These are phyloP conservation scores for Andrographis paniculata DNA, from an alignment of 305 asterid species.

Conservation along the genomic window DNA sequence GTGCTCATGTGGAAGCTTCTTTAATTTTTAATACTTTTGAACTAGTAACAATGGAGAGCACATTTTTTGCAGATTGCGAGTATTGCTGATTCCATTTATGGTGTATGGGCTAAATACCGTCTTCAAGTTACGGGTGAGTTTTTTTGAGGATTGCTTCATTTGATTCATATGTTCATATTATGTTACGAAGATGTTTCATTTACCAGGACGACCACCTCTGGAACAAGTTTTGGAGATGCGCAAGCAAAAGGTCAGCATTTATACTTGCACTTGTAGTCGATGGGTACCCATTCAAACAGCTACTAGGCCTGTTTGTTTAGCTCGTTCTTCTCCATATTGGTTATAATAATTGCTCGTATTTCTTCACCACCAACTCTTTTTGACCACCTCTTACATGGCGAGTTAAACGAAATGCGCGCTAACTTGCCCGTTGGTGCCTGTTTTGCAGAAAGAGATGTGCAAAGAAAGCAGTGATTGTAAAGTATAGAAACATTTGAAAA, in stretches of 20 bases:
- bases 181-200: not conserved
- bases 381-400: not conserved
- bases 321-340: not conserved
- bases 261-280: not conserved
- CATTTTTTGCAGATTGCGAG: conserved; percentile 48
- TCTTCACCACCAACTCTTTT: too few relatives aligned
- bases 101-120: conserved; percentile 86
- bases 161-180: too few relatives aligned
- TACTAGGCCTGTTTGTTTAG: not conserved
- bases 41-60: not conserved
- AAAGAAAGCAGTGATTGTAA: conserved; percentile 57
- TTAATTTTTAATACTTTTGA: not conserved
- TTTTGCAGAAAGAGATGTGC: conserved; percentile 47
- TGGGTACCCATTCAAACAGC: not conserved
- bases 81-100: conserved; percentile 59
- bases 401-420: not conserved
- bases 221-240: conserved; percentile 69
- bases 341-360: too few relatives aligned
- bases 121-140: conserved; percentile 66
- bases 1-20: conserved; percentile 2
- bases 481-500: conserved; percentile 38
- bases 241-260: conserved; percentile 48
- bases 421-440: not conserved
- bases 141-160: not conserved
- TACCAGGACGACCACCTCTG: conserved; percentile 72